A percentile compares a stretch with the other conserved stretches of the same genome.
Evolutionary conservation across 768 basidiomycete genomes (phyloP).

Genomic region (Hypsizygus marmoreus): DNA sequence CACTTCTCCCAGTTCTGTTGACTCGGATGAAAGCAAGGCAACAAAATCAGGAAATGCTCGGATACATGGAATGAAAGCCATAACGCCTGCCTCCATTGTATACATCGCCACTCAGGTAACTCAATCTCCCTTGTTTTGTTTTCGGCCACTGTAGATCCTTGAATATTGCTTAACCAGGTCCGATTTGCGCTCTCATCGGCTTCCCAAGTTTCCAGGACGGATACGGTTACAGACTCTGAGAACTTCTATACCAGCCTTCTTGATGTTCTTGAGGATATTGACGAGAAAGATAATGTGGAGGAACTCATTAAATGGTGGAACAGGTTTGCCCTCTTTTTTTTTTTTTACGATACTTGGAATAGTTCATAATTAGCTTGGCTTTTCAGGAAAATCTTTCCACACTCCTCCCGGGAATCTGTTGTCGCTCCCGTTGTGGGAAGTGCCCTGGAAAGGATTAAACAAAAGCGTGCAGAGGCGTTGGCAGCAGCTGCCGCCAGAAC

Average conservation of each 20-base stretch:
- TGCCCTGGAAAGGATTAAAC: constrained; percentile 2
- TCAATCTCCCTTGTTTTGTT: no score
- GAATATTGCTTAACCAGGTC: background rate
- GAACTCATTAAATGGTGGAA: constrained; percentile 6
- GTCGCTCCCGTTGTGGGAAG: constrained; percentile 1
- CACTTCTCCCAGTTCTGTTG: no score
- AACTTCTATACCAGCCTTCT: constrained; percentile 5
- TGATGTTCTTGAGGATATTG: background rate
- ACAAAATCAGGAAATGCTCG: no score
- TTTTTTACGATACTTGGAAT: background rate
- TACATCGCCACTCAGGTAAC: no score
- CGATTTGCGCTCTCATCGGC: constrained; percentile 7
- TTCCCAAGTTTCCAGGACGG: background rate
- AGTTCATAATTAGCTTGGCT: background rate
- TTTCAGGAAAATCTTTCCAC: constrained; percentile 5
- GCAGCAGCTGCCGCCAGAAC: no score
- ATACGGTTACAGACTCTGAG: constrained; percentile 7
- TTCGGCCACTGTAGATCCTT: no score
- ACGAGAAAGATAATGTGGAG: background rate
- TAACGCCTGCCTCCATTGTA: no score
- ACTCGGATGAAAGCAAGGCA: no score
- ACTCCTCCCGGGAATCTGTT: background rate
- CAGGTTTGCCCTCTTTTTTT: background rate
- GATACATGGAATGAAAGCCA: no score
- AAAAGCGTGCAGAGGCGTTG: background rate